Evolutionary conservation across 2,329 filamentous ascomycete genomes (phyloP), one percentile per base, ranked within the genome.

Genomic region (Diaporthe sp.): DNA sequence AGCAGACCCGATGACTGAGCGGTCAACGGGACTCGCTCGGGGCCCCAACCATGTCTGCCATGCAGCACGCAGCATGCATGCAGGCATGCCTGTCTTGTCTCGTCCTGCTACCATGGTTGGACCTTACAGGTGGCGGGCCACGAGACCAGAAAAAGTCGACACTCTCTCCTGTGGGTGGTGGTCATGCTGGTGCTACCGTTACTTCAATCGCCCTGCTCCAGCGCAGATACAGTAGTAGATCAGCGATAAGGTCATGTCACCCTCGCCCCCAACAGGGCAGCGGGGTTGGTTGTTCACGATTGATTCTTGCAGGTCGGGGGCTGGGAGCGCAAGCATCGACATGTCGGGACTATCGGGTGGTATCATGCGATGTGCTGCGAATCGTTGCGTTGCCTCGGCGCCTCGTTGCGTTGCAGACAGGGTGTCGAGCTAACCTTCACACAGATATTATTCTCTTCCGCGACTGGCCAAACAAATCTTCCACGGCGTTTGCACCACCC

Each of bases 221-320:
- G 65, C 47, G 65, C 65, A 70, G 65, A 70, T 70, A 55, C 15
- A 70, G 34, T 31, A 55, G 65, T 55, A 42, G 65, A 55, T 70
- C 65, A 42, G 65, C 65, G 65, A 70, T 70, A 70, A 70, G 65
- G 65, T 28, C 47, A 55, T 70, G 61, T 65, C 61, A 47, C 61
- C 37, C 17, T 22, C 34, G 17, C 34, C n/a, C 15, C 47, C 31
- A 22, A 42, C 25, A 47, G 42, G 42, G 61, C 12, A 31, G 25
- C 15, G 15, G 25, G 39, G 22, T n/a, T 63, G 58, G n/a, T 10
- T 49, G 61, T 49, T 20, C 8, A 47, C 63, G 44, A 31, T 34
- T 25, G 44, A 31, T 31, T 39, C 4, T 22, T 47, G n/a, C 39
- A 17, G 60, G 37, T 25, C 7, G 60, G n/a, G 39, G 42, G 61